Percentiles rank a stretch among this genome's conserved stretches.
phyloP scores from a whole-genome alignment of 768 basidiomycete genomes.

The Termitomyces sp. region DNA sequence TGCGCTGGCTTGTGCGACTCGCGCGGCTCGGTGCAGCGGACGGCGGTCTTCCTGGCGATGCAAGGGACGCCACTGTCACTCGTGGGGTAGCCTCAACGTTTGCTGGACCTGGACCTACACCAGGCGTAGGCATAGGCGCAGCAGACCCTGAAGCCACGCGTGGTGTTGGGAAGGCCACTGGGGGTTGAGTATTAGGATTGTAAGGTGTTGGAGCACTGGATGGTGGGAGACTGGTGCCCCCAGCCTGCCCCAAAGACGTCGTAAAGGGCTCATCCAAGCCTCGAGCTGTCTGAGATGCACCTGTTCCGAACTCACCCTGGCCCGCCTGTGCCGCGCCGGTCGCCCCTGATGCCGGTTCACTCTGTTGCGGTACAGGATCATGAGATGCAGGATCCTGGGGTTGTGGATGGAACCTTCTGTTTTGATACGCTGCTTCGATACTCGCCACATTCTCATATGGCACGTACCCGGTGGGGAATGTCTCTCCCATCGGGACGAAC shows the following conservation, averaged over 20 bases:
- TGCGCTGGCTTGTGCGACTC: constrained; percentile 1
- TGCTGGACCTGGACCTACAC: too few species aligned
- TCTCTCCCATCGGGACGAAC: constrained; percentile 2
- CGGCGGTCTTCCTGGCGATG: background rate
- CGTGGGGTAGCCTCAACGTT: background rate
- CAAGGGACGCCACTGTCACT: background rate
- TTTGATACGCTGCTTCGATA: constrained; percentile 3
- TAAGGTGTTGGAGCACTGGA: background rate
- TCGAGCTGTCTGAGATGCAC: constrained; percentile 1
- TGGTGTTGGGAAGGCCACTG: background rate
- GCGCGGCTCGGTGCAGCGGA: constrained; percentile 6
- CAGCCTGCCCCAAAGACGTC: background rate
- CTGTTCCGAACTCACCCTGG: background rate
- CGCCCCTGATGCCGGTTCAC: background rate
- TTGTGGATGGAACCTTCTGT: constrained; percentile 1
- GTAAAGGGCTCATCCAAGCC: background rate
- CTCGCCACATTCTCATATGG: constrained; percentile 10
- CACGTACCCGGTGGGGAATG: constrained; percentile 19
- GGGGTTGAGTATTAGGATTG: background rate
- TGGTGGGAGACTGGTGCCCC: background rate
- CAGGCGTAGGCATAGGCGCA: background rate
- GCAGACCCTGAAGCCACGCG: background rate
- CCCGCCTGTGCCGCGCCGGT: background rate
- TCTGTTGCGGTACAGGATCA: background rate
- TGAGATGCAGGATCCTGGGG: background rate